Base-by-base conservation (phyloP, 257 asterid genomes). In the Nicotiana noctiflora region DNA sequence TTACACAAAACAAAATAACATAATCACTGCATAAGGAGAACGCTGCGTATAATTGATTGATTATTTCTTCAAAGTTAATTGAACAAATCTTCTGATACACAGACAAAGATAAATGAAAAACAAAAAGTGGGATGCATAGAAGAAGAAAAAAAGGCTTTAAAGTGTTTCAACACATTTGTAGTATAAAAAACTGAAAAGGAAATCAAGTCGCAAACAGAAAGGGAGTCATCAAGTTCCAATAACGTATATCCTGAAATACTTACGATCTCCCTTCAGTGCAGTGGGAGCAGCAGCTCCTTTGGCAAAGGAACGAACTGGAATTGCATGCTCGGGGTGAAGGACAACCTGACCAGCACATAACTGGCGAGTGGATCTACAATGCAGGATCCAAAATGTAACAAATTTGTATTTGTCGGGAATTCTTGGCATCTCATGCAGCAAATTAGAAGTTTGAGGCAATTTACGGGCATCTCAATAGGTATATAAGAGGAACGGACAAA, bases 161-260 rank as follows among this genome's bases (percentile, higher is more conserved):
- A 65, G 49, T 32, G 75, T 32, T 65, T 17, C 52, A 8, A 32
- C 51, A 4, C 46, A n/a, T 29, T 29, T 29, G 49, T 40, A 2
- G 19, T 6, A 7, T 6, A 17, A 15, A 65, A 21, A 70, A 44
- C 2, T 19, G 57, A 44, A 19, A 70, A 72, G 23, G 37, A 21
- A 72, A 21, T 11, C 11, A 44, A 19, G 60, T 23, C 23, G 0
- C 32, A n/a, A 21, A 46, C 18, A 46, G 21, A 46, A 44, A 44
- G 60, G 13, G 2, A 2, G 14, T 70, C 1, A 37, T 68, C 32
- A 21, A 40, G 59, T 70, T 70, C 21, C 37, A 21, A n/a, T 29
- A 46, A 44, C 44, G 59, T 7, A 46, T 4, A 72, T 21, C 77
- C 60, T 46, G 60, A 46, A 72, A 13, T 46, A 91, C 99, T 86